Evolutionary conservation across 2,329 filamentous ascomycete species (phyloP).

Genomic region (Zasmidium angulare): DNA sequence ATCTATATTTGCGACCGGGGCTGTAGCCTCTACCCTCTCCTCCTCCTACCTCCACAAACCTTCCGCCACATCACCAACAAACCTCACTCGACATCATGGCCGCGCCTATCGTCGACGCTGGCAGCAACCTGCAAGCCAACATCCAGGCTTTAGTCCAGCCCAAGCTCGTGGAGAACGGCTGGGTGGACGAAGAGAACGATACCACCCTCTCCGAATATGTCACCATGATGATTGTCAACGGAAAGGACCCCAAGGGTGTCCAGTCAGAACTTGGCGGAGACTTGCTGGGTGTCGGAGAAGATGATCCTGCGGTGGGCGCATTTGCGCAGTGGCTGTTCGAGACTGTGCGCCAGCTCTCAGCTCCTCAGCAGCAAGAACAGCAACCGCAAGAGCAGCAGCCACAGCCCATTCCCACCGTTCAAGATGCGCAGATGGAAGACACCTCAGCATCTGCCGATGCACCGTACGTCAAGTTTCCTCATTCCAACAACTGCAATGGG

Average conservation of each 20-base stretch:
- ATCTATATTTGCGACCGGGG: neutral
- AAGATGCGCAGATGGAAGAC: conserved; percentile 74
- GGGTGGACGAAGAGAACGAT: conserved; percentile 79
- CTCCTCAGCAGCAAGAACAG: conserved; percentile 28
- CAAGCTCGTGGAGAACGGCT: conserved; percentile 89
- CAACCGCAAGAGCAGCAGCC: conserved; percentile 19
- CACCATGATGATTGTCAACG: conserved; percentile 93
- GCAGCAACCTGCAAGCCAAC: conserved; percentile 80
- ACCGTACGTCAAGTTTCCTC: conserved; percentile 40
- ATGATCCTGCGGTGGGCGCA: conserved; percentile 77
- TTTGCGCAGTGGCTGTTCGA: conserved; percentile 95
- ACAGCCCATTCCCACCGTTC: conserved; percentile 27
- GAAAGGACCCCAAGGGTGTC: conserved; percentile 88
- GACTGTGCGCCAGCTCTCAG: conserved; percentile 69
- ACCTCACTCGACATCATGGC: conserved; percentile 59
- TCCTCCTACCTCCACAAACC: conserved; percentile 1
- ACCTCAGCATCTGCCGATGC: conserved; percentile 40
- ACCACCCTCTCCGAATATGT: conserved; percentile 92
- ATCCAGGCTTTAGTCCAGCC: conserved; percentile 81
- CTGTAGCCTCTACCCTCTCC: conserved; percentile 2
- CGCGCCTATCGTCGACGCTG: conserved; percentile 56
- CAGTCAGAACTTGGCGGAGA: conserved; percentile 84
- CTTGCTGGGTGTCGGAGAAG: conserved; percentile 75
- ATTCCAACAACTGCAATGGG: neutral
- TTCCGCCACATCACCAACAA: neutral